Conservation (phyloP, 129 eudicot species). For the Helichrysum umbraculigerum region DNA sequence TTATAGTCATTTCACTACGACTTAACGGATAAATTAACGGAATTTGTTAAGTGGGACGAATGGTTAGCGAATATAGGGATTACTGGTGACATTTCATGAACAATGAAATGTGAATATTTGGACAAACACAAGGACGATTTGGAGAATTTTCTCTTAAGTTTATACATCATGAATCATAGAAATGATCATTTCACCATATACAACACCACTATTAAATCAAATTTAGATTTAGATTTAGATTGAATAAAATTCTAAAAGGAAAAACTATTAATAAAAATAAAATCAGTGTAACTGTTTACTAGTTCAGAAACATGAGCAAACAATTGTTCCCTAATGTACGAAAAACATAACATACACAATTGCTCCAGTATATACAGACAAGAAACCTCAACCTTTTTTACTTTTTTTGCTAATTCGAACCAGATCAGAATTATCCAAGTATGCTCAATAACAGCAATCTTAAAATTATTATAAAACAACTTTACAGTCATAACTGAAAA, state of each 20-base stretch:
- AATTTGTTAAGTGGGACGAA: too few species aligned
- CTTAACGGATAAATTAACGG: too few species aligned
- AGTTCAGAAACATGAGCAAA: not conserved
- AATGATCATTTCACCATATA: constrained; percentile 12
- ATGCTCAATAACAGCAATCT: not conserved
- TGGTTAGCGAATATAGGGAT: too few species aligned
- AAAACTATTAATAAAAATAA: not conserved
- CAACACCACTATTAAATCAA: not conserved
- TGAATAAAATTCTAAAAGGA: not conserved
- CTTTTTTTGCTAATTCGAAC: not conserved
- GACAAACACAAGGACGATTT: too few species aligned
- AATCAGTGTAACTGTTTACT: not conserved
- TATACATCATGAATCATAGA: not conserved
- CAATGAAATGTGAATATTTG: too few species aligned
- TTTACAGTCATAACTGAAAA: too few species aligned
- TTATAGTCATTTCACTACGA: too few species aligned
- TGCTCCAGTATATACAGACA: not conserved
- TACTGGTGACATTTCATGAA: too few species aligned
- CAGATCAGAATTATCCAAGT: not conserved
- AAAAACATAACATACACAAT: not conserved
- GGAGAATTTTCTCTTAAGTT: not conserved
- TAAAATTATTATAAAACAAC: too few species aligned
- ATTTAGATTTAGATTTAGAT: not conserved
- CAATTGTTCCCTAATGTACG: not conserved
- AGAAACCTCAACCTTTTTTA: not conserved